Evolutionary conservation across 148 eudicot genomes (phyloP).

Genomic region (Heliamphora exappendiculata): DNA sequence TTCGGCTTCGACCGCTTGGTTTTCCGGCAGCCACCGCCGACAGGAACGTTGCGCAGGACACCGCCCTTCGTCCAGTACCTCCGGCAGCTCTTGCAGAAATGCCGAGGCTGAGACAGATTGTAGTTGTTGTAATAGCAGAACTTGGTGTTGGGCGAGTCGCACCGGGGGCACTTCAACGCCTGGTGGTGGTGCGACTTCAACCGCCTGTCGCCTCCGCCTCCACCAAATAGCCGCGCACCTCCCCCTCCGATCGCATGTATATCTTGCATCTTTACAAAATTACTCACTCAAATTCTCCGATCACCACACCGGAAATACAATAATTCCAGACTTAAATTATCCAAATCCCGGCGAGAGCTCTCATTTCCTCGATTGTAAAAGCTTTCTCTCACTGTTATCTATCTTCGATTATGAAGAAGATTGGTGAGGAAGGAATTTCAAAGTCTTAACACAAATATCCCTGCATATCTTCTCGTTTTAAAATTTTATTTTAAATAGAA

Average conservation of each 20-base stretch:
- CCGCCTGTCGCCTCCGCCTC: slow-evolving; percentile 24
- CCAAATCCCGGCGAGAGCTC: no score
- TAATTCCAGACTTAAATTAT: no score
- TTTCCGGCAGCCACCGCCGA: slow-evolving; percentile 62
- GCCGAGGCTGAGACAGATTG: slow-evolving; percentile 67
- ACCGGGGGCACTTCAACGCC: slow-evolving; percentile 47
- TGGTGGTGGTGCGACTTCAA: slow-evolving; percentile 19
- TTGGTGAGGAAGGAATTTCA: no score
- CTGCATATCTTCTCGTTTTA: neutral
- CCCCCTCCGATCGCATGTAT: no score
- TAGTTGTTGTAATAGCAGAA: slow-evolving; percentile 71
- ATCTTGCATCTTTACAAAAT: no score
- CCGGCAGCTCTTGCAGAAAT: slow-evolving; percentile 58
- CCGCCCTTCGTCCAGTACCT: slow-evolving; percentile 73
- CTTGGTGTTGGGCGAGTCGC: slow-evolving; percentile 57
- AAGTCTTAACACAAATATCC: slow-evolving; percentile 11
- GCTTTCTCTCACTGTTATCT: no score
- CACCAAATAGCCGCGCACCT: no score
- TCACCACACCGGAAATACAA: no score
- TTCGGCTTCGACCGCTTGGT: slow-evolving; percentile 32
- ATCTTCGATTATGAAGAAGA: no score
- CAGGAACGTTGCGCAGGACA: slow-evolving; percentile 63
- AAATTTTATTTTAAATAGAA: neutral
- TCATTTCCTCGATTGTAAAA: no score
- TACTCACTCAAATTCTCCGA: no score